Conservation (phyloP, 495 filamentous ascomycete genomes). For the Cudoniella acicularis region DNA sequence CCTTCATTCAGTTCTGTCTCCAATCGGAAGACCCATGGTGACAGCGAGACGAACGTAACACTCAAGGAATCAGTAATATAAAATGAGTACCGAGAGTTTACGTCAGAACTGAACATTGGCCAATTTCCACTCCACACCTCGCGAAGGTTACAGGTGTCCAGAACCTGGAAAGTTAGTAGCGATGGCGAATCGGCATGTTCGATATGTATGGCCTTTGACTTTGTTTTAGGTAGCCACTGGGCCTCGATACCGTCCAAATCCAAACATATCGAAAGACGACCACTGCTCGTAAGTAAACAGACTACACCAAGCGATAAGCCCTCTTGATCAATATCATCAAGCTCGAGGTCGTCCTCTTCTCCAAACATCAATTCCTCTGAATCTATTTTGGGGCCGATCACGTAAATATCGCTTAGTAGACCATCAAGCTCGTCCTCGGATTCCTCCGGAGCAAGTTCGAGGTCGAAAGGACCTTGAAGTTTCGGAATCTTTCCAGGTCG, state of each 20-base stretch:
- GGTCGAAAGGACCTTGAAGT: conserved; percentile 80
- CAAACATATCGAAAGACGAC: conserved; percentile 72
- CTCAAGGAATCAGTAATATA: conserved; percentile 71
- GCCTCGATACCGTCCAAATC: conserved; percentile 78
- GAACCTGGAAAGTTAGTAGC: conserved; percentile 47
- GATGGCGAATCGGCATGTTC: conserved; percentile 30
- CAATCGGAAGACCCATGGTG: conserved; percentile 70
- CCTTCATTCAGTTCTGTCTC: conserved; percentile 70
- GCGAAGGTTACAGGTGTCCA: conserved; percentile 56
- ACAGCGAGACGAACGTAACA: conserved; percentile 66
- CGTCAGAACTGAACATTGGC: conserved; percentile 72
- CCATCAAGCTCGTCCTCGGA: conserved; percentile 68
- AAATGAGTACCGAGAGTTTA: conserved; percentile 70
- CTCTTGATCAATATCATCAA: conserved; percentile 54
- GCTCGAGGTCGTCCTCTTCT: conserved; percentile 51
- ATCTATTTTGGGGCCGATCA: conserved; percentile 52
- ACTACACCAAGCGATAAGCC: conserved; percentile 69
- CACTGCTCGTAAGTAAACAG: conserved; percentile 69
- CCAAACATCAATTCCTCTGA: conserved; percentile 57
- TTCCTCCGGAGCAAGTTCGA: conserved; percentile 60
- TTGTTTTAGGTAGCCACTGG: conserved; percentile 69
- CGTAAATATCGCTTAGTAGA: conserved; percentile 48
- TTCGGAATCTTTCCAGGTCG: conserved; percentile 70
- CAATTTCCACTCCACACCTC: conserved; percentile 52
- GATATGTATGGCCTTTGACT: conserved; percentile 9